phyloP scores from a whole-genome alignment of 768 basidiomycete species.

The Auricularia cornea region DNA sequence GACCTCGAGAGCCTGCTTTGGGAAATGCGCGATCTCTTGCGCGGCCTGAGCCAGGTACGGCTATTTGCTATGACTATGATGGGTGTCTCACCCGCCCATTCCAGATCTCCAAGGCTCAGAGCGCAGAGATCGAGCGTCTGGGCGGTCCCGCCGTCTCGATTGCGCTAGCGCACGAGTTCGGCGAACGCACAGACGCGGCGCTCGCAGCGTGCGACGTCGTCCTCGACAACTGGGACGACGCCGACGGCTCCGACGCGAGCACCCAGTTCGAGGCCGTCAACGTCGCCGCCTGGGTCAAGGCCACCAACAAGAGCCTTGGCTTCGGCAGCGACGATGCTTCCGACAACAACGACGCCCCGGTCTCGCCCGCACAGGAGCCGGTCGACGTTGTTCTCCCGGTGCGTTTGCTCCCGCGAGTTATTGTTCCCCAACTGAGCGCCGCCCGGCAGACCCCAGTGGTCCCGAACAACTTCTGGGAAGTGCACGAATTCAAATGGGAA shows the following conservation, averaged over 20 bases:
- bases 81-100: too few relatives aligned
- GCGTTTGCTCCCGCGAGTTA: not conserved
- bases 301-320: not conserved
- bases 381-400: not conserved
- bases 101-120: not conserved
- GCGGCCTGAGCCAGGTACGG: not conserved
- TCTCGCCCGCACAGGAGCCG: not conserved
- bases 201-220: not conserved
- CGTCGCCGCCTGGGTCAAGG: not conserved
- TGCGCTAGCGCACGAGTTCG: not conserved
- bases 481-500: not conserved
- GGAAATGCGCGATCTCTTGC: not conserved
- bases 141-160: not conserved
- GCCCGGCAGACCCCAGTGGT: not conserved
- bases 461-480: not conserved
- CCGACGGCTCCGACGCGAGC: not conserved
- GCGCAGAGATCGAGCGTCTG: not conserved
- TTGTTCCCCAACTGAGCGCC: not conserved
- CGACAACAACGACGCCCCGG: not conserved
- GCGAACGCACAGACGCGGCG: not conserved
- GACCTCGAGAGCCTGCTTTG: not conserved
- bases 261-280: not conserved
- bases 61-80: not conserved
- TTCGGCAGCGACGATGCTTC: not conserved
- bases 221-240: not conserved